A percentile compares a stretch with the other conserved stretches of the same genome.
These are phyloP conservation scores for Talaromyces sp. DNA, from an alignment of 2,329 filamentous ascomycete genomes.

Conservation along the genomic window DNA sequence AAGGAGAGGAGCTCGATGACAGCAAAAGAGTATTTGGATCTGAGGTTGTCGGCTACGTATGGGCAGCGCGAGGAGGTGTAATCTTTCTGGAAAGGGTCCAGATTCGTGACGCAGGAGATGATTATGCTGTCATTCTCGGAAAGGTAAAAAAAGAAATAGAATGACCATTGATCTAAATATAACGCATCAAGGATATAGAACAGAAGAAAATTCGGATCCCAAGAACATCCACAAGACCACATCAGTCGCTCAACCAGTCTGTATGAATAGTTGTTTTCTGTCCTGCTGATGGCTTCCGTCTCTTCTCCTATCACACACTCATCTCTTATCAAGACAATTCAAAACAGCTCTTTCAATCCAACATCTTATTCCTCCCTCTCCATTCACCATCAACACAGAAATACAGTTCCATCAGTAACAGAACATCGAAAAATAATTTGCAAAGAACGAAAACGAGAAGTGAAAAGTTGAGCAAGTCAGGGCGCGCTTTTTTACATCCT, in stretches of 20 bases:
- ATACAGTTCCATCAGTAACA: conserved; percentile 4
- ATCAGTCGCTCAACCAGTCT: not conserved
- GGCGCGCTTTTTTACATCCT: conserved; percentile 5
- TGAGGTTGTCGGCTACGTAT: conserved; percentile 58
- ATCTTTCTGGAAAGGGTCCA: not conserved
- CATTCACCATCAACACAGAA: conserved; percentile 7
- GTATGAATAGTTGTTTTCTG: not conserved
- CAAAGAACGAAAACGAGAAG: conserved; percentile 6
- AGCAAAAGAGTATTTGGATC: conserved; percentile 56
- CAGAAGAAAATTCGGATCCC: conserved; percentile 6
- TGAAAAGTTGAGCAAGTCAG: not conserved
- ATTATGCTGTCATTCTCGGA: not conserved
- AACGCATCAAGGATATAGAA: conserved; percentile 21
- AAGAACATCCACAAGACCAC: not conserved
- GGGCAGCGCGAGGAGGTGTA: conserved; percentile 33
- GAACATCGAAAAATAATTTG: not conserved
- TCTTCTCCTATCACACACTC: not conserved
- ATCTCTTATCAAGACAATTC: not conserved
- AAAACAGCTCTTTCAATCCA: not conserved
- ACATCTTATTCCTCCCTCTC: not conserved
- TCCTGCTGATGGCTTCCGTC: not conserved
- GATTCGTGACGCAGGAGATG: not conserved
- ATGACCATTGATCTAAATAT: conserved; percentile 11
- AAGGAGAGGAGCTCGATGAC: conserved; percentile 46
- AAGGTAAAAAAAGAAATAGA: not conserved